Evolutionary conservation across 306 rosid species (phyloP).

Genomic region (Luffa acutangula): DNA sequence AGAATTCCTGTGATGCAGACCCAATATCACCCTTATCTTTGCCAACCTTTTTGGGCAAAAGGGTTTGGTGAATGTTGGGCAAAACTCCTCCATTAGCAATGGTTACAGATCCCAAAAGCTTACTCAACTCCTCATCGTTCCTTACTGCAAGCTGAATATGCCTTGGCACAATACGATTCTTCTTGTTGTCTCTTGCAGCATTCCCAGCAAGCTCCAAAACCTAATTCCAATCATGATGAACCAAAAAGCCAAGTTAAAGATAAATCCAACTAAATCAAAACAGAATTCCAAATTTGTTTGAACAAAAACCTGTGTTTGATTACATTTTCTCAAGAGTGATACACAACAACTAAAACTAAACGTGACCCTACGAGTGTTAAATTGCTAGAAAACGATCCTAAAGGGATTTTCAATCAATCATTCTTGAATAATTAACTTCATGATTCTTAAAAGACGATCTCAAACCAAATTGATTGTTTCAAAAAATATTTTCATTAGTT

Average conservation of each 20-base stretch:
- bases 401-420: too few species aligned
- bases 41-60: neutral
- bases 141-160: conserved; percentile 6
- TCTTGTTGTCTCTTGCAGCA: conserved; percentile 8
- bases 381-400: neutral
- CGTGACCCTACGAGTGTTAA: neutral
- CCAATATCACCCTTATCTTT: conserved; percentile 8
- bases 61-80: conserved; percentile 3
- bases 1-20: conserved; percentile 4
- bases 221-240: neutral
- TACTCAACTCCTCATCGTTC: conserved; percentile 7
- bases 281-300: neutral
- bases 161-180: conserved; percentile 1
- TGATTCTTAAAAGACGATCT: too few species aligned
- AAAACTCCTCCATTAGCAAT: conserved; percentile 8
- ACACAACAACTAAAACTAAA: neutral
- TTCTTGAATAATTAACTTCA: too few species aligned
- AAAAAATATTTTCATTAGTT: too few species aligned
- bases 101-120: conserved; percentile 7
- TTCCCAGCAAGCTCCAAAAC: conserved; percentile 6
- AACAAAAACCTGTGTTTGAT: neutral
- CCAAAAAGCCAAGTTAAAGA: neutral
- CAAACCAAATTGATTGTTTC: too few species aligned
- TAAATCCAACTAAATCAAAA: too few species aligned
- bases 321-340: neutral